phyloP scores from a whole-genome alignment of 805 yeast species.

The Candida odintsovae region DNA sequence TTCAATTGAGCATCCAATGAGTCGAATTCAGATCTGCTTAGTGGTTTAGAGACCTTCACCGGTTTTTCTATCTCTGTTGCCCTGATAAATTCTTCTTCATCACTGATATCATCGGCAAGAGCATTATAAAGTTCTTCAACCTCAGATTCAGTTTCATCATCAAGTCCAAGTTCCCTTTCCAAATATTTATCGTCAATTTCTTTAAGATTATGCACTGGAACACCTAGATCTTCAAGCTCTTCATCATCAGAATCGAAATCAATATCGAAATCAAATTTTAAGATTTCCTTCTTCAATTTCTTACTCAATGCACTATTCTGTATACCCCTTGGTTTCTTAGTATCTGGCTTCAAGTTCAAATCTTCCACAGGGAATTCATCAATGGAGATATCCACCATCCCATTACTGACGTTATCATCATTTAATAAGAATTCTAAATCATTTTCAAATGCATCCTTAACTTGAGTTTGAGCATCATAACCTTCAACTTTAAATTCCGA shows the following conservation, averaged over 20 bases:
- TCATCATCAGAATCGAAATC: conserved; percentile 2
- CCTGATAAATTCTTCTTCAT: background rate
- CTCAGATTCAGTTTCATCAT: background rate
- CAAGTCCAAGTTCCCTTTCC: background rate
- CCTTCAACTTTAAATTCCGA: background rate
- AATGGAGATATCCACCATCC: background rate
- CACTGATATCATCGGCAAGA: background rate
- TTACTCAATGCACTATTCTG: conserved; percentile 2
- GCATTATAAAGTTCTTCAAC: background rate
- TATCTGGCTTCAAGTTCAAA: background rate
- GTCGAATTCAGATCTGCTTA: conserved; percentile 12
- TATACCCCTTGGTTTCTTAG: background rate
- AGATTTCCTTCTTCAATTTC: conserved; percentile 12
- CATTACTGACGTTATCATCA: background rate
- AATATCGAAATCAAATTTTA: conserved; percentile 16
- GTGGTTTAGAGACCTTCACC: background rate
- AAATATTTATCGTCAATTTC: too few species aligned
- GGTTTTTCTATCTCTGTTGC: background rate
- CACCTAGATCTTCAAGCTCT: background rate
- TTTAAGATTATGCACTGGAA: too few species aligned
- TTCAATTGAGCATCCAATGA: conserved; percentile 4
- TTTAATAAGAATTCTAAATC: conserved; percentile 15
- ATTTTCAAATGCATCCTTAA: conserved; percentile 13
- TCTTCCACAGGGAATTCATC: background rate
- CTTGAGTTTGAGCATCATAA: conserved; percentile 16